phyloP scores from a whole-genome alignment of 164 flowering plant genomes.

The Macadamia integrifolia region DNA sequence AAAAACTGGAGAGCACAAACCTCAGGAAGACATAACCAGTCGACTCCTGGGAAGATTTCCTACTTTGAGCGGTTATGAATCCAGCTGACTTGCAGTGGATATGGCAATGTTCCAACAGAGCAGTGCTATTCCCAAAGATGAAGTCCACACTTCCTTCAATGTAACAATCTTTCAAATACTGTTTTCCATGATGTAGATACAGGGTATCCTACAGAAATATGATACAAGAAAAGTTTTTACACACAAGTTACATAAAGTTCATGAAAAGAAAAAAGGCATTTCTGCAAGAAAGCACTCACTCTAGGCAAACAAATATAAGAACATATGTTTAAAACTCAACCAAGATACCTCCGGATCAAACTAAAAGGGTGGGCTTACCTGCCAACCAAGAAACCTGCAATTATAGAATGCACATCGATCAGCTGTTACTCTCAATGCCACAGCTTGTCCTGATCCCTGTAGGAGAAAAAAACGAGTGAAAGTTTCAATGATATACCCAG shows the following conservation, averaged over 20 bases:
- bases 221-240: not conserved
- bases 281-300: too few species aligned
- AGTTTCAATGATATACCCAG: too few species aligned
- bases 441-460: slow-evolving; percentile 98
- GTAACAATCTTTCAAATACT: slow-evolving; percentile 87
- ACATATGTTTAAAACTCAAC: too few species aligned
- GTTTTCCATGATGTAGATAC: slow-evolving; percentile 88
- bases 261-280: too few species aligned
- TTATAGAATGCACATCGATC: slow-evolving; percentile 93
- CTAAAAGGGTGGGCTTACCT: slow-evolving; percentile 39
- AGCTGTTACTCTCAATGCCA: slow-evolving; percentile 90
- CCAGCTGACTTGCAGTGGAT: slow-evolving; percentile 92
- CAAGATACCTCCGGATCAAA: not conserved
- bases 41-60: slow-evolving; percentile 90
- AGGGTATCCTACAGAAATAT: slow-evolving; percentile 71
- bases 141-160: slow-evolving; percentile 98
- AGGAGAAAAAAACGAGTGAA: not conserved
- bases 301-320: too few species aligned
- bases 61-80: slow-evolving; percentile 87
- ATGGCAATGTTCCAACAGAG: slow-evolving; percentile 93
- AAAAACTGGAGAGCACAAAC: slow-evolving; percentile 27
- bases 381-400: slow-evolving; percentile 97
- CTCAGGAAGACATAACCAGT: slow-evolving; percentile 97
- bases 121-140: slow-evolving; percentile 97
- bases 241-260: not conserved